Conservation (phyloP, 148 eudicot genomes). For the Nyssa sinensis region DNA sequence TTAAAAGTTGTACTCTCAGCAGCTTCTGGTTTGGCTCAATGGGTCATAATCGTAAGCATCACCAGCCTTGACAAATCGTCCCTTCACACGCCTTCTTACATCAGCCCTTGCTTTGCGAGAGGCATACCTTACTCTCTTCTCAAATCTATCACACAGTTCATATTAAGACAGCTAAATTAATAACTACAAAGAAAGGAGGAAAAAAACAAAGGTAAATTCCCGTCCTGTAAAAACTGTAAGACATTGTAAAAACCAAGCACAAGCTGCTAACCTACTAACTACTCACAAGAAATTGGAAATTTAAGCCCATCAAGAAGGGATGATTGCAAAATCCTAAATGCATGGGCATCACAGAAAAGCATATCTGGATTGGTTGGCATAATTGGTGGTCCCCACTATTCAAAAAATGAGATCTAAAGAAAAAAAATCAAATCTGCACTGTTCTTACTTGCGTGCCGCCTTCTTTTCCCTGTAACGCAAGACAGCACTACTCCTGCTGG, state of each 20-base stretch:
- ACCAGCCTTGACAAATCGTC: slow-evolving; percentile 87
- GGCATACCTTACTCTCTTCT: slow-evolving; percentile 78
- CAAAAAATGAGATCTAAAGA: too few relatives aligned
- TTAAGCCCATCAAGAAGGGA: background rate
- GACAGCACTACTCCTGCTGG: slow-evolving; percentile 72
- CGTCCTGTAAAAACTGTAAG: background rate
- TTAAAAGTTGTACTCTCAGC: slow-evolving; percentile 35
- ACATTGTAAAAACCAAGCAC: background rate
- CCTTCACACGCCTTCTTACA: slow-evolving; percentile 84
- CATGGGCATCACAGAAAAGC: background rate
- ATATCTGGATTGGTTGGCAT: too few relatives aligned
- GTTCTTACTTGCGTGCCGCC: slow-evolving; percentile 75
- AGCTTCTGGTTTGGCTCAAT: slow-evolving; percentile 56
- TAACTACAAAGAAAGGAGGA: background rate
- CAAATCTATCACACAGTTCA: slow-evolving; percentile 45
- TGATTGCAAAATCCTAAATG: background rate
- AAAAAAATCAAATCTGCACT: too few relatives aligned
- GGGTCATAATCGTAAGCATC: slow-evolving; percentile 92
- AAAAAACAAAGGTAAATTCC: background rate
- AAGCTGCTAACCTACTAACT: background rate
- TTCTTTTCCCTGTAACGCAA: slow-evolving; percentile 96
- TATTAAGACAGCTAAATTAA: background rate
- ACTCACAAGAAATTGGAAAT: background rate
- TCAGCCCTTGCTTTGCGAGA: slow-evolving; percentile 95
- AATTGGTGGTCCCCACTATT: too few relatives aligned